Evolutionary conservation across 2,329 filamentous ascomycete genomes (phyloP).

Genomic region (Leptoxyphium fumago): DNA sequence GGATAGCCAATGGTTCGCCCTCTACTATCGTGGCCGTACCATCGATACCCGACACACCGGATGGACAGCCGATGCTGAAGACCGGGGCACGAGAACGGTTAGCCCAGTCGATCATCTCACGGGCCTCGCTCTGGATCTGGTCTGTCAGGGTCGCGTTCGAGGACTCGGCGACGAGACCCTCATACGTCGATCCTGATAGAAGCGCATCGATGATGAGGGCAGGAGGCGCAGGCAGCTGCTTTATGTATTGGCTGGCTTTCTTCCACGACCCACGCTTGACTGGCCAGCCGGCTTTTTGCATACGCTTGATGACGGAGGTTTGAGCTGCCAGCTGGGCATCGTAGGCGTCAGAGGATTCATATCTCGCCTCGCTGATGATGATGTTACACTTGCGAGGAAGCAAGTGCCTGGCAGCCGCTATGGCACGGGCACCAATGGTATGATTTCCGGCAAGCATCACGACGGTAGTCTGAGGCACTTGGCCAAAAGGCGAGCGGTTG

Average conservation of each 20-base stretch:
- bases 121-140: slow-evolving; percentile 68
- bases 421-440: slow-evolving; percentile 68
- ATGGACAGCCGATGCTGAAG: slow-evolving; percentile 80
- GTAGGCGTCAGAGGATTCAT: slow-evolving; percentile 68
- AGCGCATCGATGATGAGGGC: slow-evolving; percentile 81
- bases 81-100: slow-evolving; percentile 75
- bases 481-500: slow-evolving; percentile 37
- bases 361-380: slow-evolving; percentile 68
- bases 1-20: slow-evolving; percentile 63
- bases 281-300: slow-evolving; percentile 44
- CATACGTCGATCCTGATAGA: slow-evolving; percentile 75
- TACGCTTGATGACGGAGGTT: slow-evolving; percentile 66
- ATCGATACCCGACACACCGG: slow-evolving; percentile 67
- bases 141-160: slow-evolving; percentile 13
- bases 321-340: slow-evolving; percentile 70
- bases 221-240: slow-evolving; percentile 46
- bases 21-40: slow-evolving; percentile 54
- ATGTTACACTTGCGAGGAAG: slow-evolving; percentile 70
- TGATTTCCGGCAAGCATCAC: slow-evolving; percentile 93
- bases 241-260: slow-evolving; percentile 39
- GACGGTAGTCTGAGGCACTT: slow-evolving; percentile 33
- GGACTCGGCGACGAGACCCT: slow-evolving; percentile 54
- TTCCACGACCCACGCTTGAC: slow-evolving; percentile 44
- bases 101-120: slow-evolving; percentile 85
- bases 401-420: slow-evolving; percentile 76